Percentiles rank a stretch among this genome's conserved stretches.
phyloP scores from a whole-genome alignment of 176 grass and related monocot species.

The Sorghum bicolor region DNA sequence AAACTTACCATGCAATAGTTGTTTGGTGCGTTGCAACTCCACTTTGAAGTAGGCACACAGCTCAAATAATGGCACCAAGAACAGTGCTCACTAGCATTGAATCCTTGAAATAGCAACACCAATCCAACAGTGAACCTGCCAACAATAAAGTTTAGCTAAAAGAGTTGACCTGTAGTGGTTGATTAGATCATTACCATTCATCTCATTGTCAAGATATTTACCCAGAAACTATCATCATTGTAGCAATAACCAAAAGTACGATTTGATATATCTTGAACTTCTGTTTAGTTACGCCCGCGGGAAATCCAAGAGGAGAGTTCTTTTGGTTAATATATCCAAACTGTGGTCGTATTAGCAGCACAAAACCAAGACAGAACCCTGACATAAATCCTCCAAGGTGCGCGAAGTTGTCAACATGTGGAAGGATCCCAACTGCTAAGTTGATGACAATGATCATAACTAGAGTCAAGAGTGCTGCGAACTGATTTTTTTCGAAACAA shows the following conservation, averaged over 20 bases:
- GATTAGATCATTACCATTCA: slow-evolving; percentile 2
- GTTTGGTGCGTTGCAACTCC: slow-evolving; percentile 58
- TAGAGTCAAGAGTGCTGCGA: slow-evolving; percentile 69
- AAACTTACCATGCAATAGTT: slow-evolving; percentile 57
- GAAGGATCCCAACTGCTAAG: slow-evolving; percentile 80
- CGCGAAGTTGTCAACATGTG: slow-evolving; percentile 91
- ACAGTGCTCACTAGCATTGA: slow-evolving; percentile 64
- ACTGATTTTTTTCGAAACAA: slow-evolving; percentile 44
- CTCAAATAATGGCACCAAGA: slow-evolving; percentile 93
- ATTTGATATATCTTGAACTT: slow-evolving; percentile 89
- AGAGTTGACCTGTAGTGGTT: neutral
- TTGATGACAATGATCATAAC: slow-evolving; percentile 76
- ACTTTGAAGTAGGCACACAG: slow-evolving; percentile 84
- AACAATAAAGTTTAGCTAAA: slow-evolving; percentile 43
- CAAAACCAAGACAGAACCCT: slow-evolving; percentile 90
- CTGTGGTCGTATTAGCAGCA: slow-evolving; percentile 80
- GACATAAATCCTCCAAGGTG: slow-evolving; percentile 90
- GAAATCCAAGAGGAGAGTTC: slow-evolving; percentile 62
- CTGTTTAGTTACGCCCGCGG: slow-evolving; percentile 41
- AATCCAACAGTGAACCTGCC: slow-evolving; percentile 71
- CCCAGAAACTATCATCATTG: slow-evolving; percentile 49
- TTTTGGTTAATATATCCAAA: slow-evolving; percentile 79
- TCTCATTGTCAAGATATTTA: slow-evolving; percentile 35
- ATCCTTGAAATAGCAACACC: slow-evolving; percentile 55
- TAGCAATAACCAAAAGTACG: slow-evolving; percentile 56